Evolutionary conservation across 805 yeast species (phyloP).

Genomic region (Myxozyma kluyveri): DNA sequence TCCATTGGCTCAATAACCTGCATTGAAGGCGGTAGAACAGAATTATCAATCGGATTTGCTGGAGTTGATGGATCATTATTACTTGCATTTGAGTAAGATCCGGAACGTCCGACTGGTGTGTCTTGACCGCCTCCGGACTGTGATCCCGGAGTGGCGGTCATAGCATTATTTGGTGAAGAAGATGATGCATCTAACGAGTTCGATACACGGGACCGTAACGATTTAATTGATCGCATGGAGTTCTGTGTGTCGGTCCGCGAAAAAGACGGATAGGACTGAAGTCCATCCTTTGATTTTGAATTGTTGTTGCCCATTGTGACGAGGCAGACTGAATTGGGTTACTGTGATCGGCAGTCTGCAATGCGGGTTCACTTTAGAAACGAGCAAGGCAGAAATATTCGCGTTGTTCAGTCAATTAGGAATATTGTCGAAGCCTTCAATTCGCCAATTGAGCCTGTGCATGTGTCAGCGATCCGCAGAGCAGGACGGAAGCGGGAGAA

Average conservation of each 20-base stretch:
- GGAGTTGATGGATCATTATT: neutral
- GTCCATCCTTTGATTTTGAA: constrained; percentile 33
- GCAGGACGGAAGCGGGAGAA: no score
- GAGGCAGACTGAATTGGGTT: no score
- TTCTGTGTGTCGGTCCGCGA: constrained; percentile 44
- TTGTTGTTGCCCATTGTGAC: constrained; percentile 43
- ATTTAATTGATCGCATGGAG: constrained; percentile 39
- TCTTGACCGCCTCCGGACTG: neutral
- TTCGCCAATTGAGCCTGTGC: no score
- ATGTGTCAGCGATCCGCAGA: no score
- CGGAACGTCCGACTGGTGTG: neutral
- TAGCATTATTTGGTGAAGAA: neutral
- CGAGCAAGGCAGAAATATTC: no score
- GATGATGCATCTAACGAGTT: neutral
- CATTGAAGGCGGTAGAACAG: constrained; percentile 63
- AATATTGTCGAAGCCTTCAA: no score
- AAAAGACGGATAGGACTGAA: constrained; percentile 40
- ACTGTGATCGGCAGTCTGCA: no score
- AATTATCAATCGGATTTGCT: constrained; percentile 8
- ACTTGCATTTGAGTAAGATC: neutral
- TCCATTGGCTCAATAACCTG: constrained; percentile 66
- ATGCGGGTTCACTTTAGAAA: no score
- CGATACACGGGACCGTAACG: constrained; percentile 29
- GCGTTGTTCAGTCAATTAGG: no score
- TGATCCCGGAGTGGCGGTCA: neutral